These are phyloP conservation scores for Parietichytrium sp. DNA, from an alignment of 108 stramenopile species.

Conservation along the genomic window DNA sequence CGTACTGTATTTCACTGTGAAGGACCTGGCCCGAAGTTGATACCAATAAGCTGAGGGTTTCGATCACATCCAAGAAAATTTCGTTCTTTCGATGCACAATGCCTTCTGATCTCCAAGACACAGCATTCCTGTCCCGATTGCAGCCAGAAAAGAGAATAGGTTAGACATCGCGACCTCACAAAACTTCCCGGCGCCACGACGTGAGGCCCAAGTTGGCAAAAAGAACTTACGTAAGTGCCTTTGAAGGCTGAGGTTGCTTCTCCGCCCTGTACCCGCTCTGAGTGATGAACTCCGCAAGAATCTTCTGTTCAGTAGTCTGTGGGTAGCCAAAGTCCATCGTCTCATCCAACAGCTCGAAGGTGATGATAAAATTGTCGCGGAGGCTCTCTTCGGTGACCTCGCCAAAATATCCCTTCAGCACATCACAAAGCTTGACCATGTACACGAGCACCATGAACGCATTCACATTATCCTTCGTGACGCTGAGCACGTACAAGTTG, in stretches of 20 bases:
- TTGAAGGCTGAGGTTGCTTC: constrained; percentile 29
- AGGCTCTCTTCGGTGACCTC: constrained; percentile 96
- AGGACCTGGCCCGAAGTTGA: constrained; percentile 93
- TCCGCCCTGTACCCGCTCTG: constrained; percentile 53
- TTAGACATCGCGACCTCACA: no score
- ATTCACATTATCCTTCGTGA: constrained; percentile 93
- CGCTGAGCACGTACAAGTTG: constrained; percentile 93
- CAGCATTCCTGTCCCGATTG: no score
- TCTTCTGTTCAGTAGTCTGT: constrained; percentile 69
- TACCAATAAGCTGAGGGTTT: constrained; percentile 95
- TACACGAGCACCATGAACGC: constrained; percentile 85
- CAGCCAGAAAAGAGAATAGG: no score
- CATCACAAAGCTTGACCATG: constrained; percentile 71
- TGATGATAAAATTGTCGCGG: constrained; percentile 97
- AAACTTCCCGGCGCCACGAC: no score
- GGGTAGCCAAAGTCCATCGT: constrained; percentile 99
- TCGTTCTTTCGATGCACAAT: constrained; percentile 99
- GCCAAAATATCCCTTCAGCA: constrained; percentile 90
- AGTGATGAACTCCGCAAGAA: constrained; percentile 77
- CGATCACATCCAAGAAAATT: constrained; percentile 98
- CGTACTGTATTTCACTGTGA: constrained; percentile 80
- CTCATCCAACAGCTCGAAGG: constrained; percentile 97
- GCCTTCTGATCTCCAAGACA: constrained; percentile 95
- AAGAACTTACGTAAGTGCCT: neutral
- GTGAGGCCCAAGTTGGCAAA: no score